Percentiles rank a stretch among this genome's conserved stretches.
phyloP scores from a whole-genome alignment of 345 rosid species.

The Psidium friedrichsthalianum region DNA sequence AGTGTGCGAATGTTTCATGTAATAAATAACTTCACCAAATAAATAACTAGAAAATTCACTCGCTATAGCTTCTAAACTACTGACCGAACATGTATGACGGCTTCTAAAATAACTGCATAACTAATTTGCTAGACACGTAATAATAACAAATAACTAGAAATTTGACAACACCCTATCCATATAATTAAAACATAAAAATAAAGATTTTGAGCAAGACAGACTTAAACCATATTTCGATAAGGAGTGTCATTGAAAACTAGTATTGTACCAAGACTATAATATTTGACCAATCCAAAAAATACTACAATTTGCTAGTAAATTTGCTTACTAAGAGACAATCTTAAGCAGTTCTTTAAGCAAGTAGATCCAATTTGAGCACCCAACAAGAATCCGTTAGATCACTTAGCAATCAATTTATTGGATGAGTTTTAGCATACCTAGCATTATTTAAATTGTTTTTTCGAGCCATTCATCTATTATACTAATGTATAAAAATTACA shows the following conservation, averaged over 20 bases:
- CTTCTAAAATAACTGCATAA: not conserved
- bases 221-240: not conserved
- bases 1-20: too few relatives aligned
- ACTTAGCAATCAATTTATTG: not conserved
- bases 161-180: not conserved
- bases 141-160: not conserved
- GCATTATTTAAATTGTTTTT: not conserved
- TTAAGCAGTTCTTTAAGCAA: not conserved
- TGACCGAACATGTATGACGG: not conserved
- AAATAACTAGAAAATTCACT: not conserved
- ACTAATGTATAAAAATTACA: not conserved
- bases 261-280: not conserved
- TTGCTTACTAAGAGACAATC: not conserved
- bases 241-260: not conserved
- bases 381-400: not conserved
- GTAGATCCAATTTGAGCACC: not conserved
- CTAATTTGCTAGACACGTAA: not conserved
- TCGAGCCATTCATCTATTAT: not conserved
- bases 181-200: not conserved
- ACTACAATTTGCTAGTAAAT: not conserved
- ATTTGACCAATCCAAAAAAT: not conserved
- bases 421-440: not conserved
- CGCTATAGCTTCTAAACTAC: accelerated
- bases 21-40: too few relatives aligned
- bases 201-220: not conserved